Conservation (phyloP, 768 basidiomycete genomes). For the Daedaleopsis nitida region DNA sequence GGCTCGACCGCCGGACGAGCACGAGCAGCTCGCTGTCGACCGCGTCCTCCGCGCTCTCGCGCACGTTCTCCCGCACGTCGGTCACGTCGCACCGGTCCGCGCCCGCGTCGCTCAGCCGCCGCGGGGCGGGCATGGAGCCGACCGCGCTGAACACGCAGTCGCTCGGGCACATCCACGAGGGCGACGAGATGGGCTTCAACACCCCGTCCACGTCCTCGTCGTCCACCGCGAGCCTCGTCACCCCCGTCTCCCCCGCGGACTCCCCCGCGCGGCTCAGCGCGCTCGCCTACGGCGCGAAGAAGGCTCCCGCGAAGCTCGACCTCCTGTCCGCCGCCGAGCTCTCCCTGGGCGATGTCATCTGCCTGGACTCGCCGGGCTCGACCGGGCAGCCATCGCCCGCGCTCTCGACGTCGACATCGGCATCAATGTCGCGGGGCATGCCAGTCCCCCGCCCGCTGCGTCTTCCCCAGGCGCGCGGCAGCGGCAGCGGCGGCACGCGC, state of each 20-base stretch:
- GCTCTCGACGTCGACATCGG: neutral
- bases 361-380: slow-evolving; percentile 16
- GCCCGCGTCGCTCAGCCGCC: slow-evolving; percentile 11
- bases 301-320: slow-evolving; percentile 12
- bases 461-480: slow-evolving; percentile 18
- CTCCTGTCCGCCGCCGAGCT: slow-evolving; percentile 5
- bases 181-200: slow-evolving; percentile 20
- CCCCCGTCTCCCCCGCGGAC: slow-evolving; percentile 26
- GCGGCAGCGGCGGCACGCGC: slow-evolving; percentile 5
- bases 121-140: slow-evolving; percentile 10
- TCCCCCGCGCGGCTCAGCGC: neutral
- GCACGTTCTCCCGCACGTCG: slow-evolving; percentile 19
- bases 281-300: slow-evolving; percentile 6
- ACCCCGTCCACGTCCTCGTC: slow-evolving; percentile 26
- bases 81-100: slow-evolving; percentile 22
- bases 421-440: slow-evolving; percentile 1
- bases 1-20: slow-evolving; percentile 7
- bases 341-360: slow-evolving; percentile 3
- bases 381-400: slow-evolving; percentile 7
- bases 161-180: slow-evolving; percentile 23
- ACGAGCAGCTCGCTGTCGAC: slow-evolving; percentile 19
- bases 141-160: slow-evolving; percentile 4
- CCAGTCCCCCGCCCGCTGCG: slow-evolving; percentile 25
- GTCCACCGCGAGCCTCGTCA: slow-evolving; percentile 24
- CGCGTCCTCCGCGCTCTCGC: slow-evolving; percentile 16